These are phyloP conservation scores for Sutorius australiensis DNA, from an alignment of 768 basidiomycete genomes.

Conservation along the genomic window DNA sequence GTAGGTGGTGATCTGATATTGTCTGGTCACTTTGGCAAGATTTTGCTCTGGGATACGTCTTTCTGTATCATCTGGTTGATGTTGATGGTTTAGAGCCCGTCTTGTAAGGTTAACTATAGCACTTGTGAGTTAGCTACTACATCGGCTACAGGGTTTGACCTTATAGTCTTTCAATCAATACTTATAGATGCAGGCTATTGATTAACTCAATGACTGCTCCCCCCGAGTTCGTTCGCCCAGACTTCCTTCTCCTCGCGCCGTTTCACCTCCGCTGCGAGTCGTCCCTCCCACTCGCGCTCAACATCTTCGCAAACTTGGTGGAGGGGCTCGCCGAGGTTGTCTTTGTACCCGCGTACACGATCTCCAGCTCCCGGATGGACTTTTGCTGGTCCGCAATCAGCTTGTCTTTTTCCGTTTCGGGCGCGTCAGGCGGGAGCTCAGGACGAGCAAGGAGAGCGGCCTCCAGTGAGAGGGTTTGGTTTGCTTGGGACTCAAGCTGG, in stretches of 20 bases:
- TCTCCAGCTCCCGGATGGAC: conserved; percentile 76
- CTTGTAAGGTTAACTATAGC: too few species aligned
- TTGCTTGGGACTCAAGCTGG: conserved; percentile 75
- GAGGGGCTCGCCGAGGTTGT: conserved; percentile 66
- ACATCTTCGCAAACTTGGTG: conserved; percentile 66
- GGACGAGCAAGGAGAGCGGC: conserved; percentile 71
- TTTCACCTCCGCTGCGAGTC: conserved; percentile 54
- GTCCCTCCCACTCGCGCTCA: conserved; percentile 66
- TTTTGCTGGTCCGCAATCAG: conserved; percentile 68
- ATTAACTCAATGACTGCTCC: too few species aligned
- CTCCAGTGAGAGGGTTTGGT: conserved; percentile 81
- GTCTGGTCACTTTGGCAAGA: too few species aligned
- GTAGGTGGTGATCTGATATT: not conserved
- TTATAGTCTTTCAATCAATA: too few species aligned
- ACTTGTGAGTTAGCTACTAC: too few species aligned
- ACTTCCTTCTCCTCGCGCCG: conserved; percentile 64
- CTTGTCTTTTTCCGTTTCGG: conserved; percentile 71
- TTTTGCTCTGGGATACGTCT: too few species aligned
- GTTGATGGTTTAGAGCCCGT: too few species aligned
- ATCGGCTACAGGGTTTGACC: too few species aligned
- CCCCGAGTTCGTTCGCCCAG: conserved; percentile 74
- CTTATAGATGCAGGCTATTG: too few species aligned
- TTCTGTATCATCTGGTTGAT: too few species aligned
- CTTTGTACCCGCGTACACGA: conserved; percentile 68
- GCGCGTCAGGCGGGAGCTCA: conserved; percentile 57